Percentiles rank a stretch among this genome's conserved stretches.
phyloP scores from a whole-genome alignment of 805 yeast species.

The Myxozyma nipponensis region DNA sequence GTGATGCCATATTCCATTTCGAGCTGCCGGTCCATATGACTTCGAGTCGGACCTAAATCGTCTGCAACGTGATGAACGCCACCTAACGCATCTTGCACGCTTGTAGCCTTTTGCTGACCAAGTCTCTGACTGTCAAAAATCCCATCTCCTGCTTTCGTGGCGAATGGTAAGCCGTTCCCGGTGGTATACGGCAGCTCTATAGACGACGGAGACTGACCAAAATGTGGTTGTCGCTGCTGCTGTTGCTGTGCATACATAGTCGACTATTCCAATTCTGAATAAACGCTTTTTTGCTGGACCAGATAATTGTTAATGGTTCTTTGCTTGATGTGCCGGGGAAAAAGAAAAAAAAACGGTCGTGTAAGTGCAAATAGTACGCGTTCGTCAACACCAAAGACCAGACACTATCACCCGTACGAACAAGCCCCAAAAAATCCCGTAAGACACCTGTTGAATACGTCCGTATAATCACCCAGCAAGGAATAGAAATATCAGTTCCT shows the following conservation, averaged over 20 bases:
- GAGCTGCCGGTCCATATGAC: neutral
- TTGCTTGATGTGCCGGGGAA: too few species aligned
- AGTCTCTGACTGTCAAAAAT: neutral
- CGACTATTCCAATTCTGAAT: too few species aligned
- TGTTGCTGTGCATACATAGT: slow-evolving; percentile 7
- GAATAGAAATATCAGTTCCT: too few species aligned
- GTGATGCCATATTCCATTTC: slow-evolving; percentile 14
- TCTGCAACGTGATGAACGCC: neutral
- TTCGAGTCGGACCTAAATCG: neutral
- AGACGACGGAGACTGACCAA: slow-evolving; percentile 12
- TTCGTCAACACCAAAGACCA: too few species aligned
- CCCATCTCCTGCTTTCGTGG: neutral
- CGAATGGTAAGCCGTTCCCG: neutral
- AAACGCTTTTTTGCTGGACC: too few species aligned
- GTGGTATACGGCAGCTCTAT: slow-evolving; percentile 14
- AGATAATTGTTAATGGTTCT: too few species aligned
- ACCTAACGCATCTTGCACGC: neutral
- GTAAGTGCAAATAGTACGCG: too few species aligned
- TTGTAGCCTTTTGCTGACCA: slow-evolving; percentile 1
- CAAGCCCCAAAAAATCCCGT: too few species aligned
- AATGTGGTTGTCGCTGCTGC: slow-evolving; percentile 26
- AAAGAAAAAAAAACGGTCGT: too few species aligned
- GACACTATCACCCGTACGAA: too few species aligned
- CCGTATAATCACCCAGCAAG: too few species aligned
- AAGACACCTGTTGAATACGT: too few species aligned